phyloP scores from a whole-genome alignment of 768 basidiomycete species.

The Termitomyces sp. region DNA sequence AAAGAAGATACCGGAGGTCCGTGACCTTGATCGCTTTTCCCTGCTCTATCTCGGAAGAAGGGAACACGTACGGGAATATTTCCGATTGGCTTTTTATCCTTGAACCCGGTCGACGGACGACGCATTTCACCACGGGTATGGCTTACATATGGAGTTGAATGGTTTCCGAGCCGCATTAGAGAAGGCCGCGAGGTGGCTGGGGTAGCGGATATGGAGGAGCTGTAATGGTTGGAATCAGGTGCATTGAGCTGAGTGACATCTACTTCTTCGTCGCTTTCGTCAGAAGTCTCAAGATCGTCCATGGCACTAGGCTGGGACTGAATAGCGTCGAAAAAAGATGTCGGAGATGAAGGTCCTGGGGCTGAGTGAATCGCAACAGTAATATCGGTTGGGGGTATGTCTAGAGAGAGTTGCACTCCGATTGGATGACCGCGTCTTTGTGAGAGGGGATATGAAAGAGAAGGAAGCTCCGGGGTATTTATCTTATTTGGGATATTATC shows the following conservation, averaged over 20 bases:
- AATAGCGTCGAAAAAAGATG: constrained; percentile 72
- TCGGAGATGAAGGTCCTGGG: constrained; percentile 58
- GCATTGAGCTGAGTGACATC: constrained; percentile 24
- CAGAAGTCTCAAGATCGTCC: constrained; percentile 66
- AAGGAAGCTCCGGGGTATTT: constrained; percentile 35
- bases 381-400: constrained; percentile 39
- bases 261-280: constrained; percentile 30
- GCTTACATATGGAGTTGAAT: constrained; percentile 61
- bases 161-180: constrained; percentile 62
- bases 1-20: constrained; percentile 32
- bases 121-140: constrained; percentile 26
- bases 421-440: constrained; percentile 23
- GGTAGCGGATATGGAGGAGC: constrained; percentile 31
- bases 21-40: constrained; percentile 31
- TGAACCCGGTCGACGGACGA: constrained; percentile 22
- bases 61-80: constrained; percentile 39
- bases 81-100: constrained; percentile 44
- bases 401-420: constrained; percentile 28
- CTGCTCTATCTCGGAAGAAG: constrained; percentile 42
- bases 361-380: constrained; percentile 49
- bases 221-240: constrained; percentile 21
- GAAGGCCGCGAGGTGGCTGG: constrained; percentile 29
- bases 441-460: constrained; percentile 33
- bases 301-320: constrained; percentile 66
- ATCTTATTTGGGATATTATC: constrained; percentile 29